Conservation (phyloP, 1,139 yeast genomes). For the Pichia sp. region DNA sequence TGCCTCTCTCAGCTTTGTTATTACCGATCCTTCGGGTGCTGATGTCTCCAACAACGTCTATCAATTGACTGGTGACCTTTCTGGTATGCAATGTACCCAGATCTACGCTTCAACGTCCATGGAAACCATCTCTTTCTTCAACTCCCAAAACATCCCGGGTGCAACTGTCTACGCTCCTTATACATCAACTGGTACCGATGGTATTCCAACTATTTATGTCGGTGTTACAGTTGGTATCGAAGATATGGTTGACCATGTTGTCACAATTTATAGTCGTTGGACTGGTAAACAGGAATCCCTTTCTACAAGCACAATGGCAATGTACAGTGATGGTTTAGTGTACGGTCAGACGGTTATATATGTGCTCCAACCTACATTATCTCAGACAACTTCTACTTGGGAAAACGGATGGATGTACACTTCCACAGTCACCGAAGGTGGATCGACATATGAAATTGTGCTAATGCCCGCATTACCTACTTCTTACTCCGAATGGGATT, state of each 20-base stretch:
- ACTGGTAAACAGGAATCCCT: conserved; percentile 1
- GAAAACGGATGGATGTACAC: neutral
- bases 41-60: conserved; percentile 6
- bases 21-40: conserved; percentile 6
- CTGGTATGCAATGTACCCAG: conserved; percentile 5
- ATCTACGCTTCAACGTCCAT: conserved; percentile 1
- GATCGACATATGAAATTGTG: conserved; percentile 1
- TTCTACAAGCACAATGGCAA: neutral
- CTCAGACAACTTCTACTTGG: conserved; percentile 5
- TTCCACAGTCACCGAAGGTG: neutral
- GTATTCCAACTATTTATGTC: conserved; percentile 1
- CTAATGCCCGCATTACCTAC: conserved; percentile 5
- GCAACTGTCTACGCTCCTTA: conserved; percentile 6
- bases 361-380: conserved; percentile 6
- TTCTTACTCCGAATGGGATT: conserved; percentile 1
- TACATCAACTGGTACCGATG: conserved; percentile 1
- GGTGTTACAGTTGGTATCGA: conserved; percentile 9
- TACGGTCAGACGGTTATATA: neutral
- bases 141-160: conserved; percentile 4
- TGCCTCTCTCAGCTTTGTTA: conserved; percentile 1
- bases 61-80: conserved; percentile 6
- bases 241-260: neutral
- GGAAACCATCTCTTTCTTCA: conserved; percentile 4
- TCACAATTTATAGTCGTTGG: conserved; percentile 1
- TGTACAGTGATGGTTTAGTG: neutral